Evolutionary conservation across 768 basidiomycete genomes (phyloP).

Genomic region (Wakefieldia striispora): DNA sequence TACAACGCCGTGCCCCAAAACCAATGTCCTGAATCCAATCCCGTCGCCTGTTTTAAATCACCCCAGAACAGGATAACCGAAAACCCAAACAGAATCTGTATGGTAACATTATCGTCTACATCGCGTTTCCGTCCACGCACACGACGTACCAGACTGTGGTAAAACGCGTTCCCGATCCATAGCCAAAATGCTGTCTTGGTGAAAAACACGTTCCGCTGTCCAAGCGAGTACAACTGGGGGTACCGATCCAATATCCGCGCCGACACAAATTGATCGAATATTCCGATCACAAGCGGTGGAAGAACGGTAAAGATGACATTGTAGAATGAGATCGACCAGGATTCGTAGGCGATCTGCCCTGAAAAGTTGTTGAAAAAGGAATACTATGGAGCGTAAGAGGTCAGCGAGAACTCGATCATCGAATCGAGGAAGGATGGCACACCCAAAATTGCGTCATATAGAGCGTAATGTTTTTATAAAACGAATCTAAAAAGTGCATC

Average conservation of each 20-base stretch:
- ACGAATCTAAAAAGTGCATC: conserved; percentile 64
- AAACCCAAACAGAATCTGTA: conserved; percentile 81
- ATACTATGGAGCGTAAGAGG: conserved; percentile 50
- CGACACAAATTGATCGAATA: conserved; percentile 98
- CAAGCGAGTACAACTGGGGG: conserved; percentile 92
- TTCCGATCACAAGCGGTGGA: conserved; percentile 94
- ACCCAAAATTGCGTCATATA: conserved; percentile 99
- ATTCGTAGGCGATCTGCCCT: conserved; percentile 97
- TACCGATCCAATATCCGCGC: conserved; percentile 96
- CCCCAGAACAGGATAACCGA: conserved; percentile 92
- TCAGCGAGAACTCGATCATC: background rate
- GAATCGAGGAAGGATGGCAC: background rate
- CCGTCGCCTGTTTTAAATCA: conserved; percentile 77
- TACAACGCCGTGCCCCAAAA: conserved; percentile 99
- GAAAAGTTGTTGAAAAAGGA: conserved; percentile 99
- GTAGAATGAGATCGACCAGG: conserved; percentile 97
- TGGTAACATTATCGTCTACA: too few species aligned
- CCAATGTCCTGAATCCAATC: conserved; percentile 92
- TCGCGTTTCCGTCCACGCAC: background rate
- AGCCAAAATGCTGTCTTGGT: conserved; percentile 89
- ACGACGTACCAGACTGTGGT: conserved; percentile 75
- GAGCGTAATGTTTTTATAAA: conserved; percentile 98
- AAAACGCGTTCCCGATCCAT: conserved; percentile 86
- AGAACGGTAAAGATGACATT: conserved; percentile 96
- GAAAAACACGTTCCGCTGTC: conserved; percentile 93